phyloP scores from a whole-genome alignment of 345 rosid genomes.

The Adansonia digitata region DNA sequence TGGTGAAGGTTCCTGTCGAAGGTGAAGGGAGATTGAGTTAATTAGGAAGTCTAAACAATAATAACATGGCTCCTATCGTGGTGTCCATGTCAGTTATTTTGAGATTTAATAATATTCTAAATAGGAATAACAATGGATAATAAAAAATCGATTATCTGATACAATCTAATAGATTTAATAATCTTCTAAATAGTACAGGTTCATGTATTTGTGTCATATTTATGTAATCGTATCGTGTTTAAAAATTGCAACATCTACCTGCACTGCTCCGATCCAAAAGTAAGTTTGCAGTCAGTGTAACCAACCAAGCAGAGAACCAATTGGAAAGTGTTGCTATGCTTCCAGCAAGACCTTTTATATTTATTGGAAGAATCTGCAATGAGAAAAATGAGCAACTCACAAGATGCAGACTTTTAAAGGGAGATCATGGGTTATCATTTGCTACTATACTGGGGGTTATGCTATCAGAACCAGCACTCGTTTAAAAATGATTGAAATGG shows the following conservation, averaged over 20 bases:
- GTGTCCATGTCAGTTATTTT: background rate
- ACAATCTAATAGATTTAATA: too few species aligned
- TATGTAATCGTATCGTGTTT: too few species aligned
- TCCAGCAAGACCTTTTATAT: conserved; percentile 89
- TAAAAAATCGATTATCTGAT: too few species aligned
- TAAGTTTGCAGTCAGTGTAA: conserved; percentile 89
- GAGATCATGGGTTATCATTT: conserved; percentile 2
- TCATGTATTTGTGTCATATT: too few species aligned
- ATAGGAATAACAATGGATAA: too few species aligned
- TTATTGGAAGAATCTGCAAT: conserved; percentile 86
- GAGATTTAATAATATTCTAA: background rate
- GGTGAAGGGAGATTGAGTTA: background rate
- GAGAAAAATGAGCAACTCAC: background rate
- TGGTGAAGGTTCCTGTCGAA: conserved; percentile 76
- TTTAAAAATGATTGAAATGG: too few species aligned
- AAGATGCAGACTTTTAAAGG: background rate
- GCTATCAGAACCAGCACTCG: background rate
- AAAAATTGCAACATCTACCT: conserved; percentile 37
- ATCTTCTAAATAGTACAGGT: too few species aligned
- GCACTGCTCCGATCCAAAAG: conserved; percentile 77
- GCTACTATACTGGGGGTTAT: background rate
- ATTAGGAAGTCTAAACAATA: background rate
- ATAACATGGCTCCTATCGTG: background rate
- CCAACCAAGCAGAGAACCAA: conserved; percentile 60
- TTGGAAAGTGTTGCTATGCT: conserved; percentile 80